Conservation (phyloP, 768 basidiomycete genomes). For the Infundibulicybe gibba region DNA sequence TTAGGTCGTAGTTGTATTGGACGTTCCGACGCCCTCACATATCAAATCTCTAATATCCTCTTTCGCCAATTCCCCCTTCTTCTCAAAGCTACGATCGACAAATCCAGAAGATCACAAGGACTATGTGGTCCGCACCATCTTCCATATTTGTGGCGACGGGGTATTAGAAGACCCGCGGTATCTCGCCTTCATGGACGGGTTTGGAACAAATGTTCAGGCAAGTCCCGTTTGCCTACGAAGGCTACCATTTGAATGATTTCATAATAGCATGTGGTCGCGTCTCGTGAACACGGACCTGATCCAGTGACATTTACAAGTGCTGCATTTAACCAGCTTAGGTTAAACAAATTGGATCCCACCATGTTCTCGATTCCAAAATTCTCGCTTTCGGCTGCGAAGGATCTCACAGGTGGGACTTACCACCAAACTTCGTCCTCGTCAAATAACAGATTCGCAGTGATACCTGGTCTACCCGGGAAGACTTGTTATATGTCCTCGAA, state of each 20-base stretch:
- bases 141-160: slow-evolving; percentile 68
- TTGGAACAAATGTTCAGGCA: slow-evolving; percentile 61
- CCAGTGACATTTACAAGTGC: slow-evolving; percentile 73
- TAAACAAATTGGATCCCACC: slow-evolving; percentile 65
- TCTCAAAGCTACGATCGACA: slow-evolving; percentile 43
- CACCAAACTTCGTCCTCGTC: neutral
- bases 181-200: slow-evolving; percentile 66
- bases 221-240: slow-evolving; percentile 12
- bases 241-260: slow-evolving; percentile 1
- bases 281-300: slow-evolving; percentile 56
- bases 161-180: slow-evolving; percentile 74
- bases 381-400: slow-evolving; percentile 33
- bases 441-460: slow-evolving; percentile 16
- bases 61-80: slow-evolving; percentile 44
- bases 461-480: slow-evolving; percentile 46
- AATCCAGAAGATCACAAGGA: slow-evolving; percentile 33
- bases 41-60: slow-evolving; percentile 47
- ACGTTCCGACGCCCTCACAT: slow-evolving; percentile 62
- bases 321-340: slow-evolving; percentile 65
- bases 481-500: slow-evolving; percentile 38
- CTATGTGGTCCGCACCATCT: slow-evolving; percentile 48
- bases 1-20: slow-evolving; percentile 65
- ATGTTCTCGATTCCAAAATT: slow-evolving; percentile 73
- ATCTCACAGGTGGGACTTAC: slow-evolving; percentile 30
- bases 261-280: slow-evolving; percentile 71